Percentiles rank a stretch among this genome's conserved stretches.
These are phyloP conservation scores for Apiospora rasikravindrae DNA, from an alignment of 2,329 filamentous ascomycete genomes.

Conservation along the genomic window DNA sequence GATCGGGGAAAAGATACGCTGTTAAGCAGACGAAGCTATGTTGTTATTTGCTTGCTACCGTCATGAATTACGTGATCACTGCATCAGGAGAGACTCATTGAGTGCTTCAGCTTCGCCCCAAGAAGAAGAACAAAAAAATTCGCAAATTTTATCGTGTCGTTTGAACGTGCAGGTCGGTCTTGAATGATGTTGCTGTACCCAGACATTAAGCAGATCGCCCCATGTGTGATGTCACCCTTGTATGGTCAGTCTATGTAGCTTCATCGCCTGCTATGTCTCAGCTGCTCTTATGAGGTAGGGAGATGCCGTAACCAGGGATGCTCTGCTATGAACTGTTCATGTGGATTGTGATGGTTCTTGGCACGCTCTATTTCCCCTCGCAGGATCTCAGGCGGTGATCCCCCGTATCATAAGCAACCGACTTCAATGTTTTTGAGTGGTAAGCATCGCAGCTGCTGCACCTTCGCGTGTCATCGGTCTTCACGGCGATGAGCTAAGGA, in stretches of 20 bases:
- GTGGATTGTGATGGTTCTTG: neutral
- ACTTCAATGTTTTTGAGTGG: neutral
- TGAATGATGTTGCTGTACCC: neutral
- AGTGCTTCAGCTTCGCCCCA: conserved; percentile 16
- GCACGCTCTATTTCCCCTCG: neutral
- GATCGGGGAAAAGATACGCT: conserved; percentile 16
- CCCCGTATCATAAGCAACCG: neutral
- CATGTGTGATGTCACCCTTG: neutral
- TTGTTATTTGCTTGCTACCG: conserved; percentile 16
- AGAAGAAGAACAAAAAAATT: conserved; percentile 19
- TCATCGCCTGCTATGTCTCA: neutral
- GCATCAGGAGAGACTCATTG: conserved; percentile 15
- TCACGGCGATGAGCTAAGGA: neutral
- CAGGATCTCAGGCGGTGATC: neutral
- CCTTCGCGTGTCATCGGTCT: neutral
- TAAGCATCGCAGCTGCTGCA: neutral
- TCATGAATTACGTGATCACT: conserved; percentile 18
- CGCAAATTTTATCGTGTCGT: conserved; percentile 9
- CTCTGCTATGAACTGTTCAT: neutral
- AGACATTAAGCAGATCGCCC: neutral
- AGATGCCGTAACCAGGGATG: neutral
- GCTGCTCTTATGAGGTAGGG: neutral
- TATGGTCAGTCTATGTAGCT: neutral
- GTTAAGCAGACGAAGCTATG: conserved; percentile 17
- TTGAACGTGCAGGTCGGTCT: neutral